phyloP scores from a whole-genome alignment of 306 rosid genomes.

The Vicia sativa region DNA sequence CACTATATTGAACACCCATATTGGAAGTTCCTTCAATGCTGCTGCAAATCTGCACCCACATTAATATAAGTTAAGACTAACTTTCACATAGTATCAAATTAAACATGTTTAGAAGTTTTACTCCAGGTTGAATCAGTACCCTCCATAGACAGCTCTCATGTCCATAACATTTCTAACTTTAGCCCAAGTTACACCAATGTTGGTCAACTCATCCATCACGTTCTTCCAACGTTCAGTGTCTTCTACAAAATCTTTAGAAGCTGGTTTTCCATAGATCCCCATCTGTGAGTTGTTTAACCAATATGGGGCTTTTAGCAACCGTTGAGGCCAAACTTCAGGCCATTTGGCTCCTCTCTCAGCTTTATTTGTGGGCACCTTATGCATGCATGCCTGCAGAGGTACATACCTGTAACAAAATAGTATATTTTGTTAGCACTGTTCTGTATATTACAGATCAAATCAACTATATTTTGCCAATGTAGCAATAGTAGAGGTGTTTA shows the following conservation, averaged over 20 bases:
- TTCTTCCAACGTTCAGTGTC: constrained; percentile 84
- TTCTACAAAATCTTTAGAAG: constrained; percentile 71
- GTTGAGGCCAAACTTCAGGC: constrained; percentile 78
- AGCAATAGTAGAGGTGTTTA: constrained; percentile 30
- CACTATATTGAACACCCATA: constrained; percentile 93
- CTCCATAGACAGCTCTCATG: constrained; percentile 93
- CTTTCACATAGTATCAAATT: constrained; percentile 11
- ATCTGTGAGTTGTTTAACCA: constrained; percentile 80
- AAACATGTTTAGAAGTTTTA: constrained; percentile 16
- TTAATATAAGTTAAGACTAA: constrained; percentile 2
- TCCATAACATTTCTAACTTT: constrained; percentile 90
- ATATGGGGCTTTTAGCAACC: constrained; percentile 72
- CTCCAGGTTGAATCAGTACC: constrained; percentile 50
- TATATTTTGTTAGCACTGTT: background rate
- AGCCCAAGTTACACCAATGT: constrained; percentile 76
- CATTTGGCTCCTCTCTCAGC: constrained; percentile 68
- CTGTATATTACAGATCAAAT: background rate
- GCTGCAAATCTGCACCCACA: constrained; percentile 77
- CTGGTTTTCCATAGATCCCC: constrained; percentile 90
- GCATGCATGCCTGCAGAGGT: constrained; percentile 83
- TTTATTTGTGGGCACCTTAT: constrained; percentile 56
- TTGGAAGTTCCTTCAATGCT: constrained; percentile 67
- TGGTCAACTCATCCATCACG: constrained; percentile 59
- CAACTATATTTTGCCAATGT: background rate
- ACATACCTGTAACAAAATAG: constrained; percentile 65